Evolutionary conservation across 2,329 filamentous ascomycete genomes (phyloP).

Genomic region (Phyllosticta citribraziliensis): DNA sequence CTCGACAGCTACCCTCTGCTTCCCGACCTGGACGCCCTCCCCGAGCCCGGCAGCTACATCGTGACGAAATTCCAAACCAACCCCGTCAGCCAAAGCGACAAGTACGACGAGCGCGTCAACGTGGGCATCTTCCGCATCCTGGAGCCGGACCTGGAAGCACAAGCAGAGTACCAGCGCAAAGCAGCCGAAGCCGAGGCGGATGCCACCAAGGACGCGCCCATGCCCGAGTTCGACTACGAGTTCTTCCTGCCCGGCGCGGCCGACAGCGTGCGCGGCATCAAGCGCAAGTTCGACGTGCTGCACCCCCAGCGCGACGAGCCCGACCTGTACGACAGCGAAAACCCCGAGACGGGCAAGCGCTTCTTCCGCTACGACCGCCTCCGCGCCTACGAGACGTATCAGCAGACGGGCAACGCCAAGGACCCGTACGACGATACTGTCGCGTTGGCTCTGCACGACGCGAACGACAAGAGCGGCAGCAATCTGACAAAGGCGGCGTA

Average conservation of each 20-base stretch:
- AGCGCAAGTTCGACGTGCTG: conserved; percentile 47
- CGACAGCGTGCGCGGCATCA: conserved; percentile 40
- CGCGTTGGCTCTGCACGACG: conserved; percentile 49
- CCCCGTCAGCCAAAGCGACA: conserved; percentile 38
- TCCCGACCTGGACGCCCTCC: conserved; percentile 51
- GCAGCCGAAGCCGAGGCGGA: conserved; percentile 39
- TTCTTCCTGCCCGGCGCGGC: conserved; percentile 47
- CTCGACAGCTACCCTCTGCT: conserved; percentile 51
- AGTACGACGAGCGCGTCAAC: conserved; percentile 51
- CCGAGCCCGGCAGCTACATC: conserved; percentile 49
- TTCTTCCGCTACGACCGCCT: conserved; percentile 47
- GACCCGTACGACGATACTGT: conserved; percentile 46
- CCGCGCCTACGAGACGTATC: conserved; percentile 51
- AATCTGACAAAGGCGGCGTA: conserved; percentile 44
- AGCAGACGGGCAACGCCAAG: conserved; percentile 41
- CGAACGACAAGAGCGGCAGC: conserved; percentile 25
- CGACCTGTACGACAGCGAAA: conserved; percentile 24
- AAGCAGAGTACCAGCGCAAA: conserved; percentile 17
- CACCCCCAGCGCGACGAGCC: conserved; percentile 42
- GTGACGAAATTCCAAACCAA: conserved; percentile 53
- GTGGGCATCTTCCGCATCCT: conserved; percentile 43
- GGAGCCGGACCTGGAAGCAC: conserved; percentile 40
- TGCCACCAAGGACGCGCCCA: conserved; percentile 40
- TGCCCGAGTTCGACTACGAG: conserved; percentile 49
- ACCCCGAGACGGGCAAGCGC: conserved; percentile 28